Evolutionary conservation across 1,139 yeast species (phyloP), one percentile per base, ranked within the genome.

Genomic region (Yamadazyma triangularis): DNA sequence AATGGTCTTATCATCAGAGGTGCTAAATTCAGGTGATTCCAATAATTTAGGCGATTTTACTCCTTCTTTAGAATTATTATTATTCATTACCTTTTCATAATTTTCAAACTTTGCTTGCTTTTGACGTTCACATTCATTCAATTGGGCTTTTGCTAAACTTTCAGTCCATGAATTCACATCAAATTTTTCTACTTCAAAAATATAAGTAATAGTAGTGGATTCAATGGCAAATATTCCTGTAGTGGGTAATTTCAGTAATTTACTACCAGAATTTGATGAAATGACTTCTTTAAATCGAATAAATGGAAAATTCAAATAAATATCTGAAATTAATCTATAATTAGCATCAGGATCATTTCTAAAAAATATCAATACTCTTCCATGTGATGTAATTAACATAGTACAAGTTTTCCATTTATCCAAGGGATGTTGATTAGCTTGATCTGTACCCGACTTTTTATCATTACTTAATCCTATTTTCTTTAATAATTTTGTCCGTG

Each of bases 161-260:
- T 68, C 73, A 0, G 84, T 77, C 85, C 85, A 79, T 12, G 58
- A 51, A 20, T 63, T 56, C 0, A 77, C 63, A 25, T 75, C 81
- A 27, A 49, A 56, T 38, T 68, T 73, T 28, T 74, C 78, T n/a
- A 70, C 79, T 45, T 78, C 83, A 53, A 75, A 73, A 3, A 69
- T 63, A 39, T 73, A 65, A 0, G 81, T 64, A 3, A 71, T 58
- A 5, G 51, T 54, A 23, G 51, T 50, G 0, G 81, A 73, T 35
- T 65, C 64, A 22, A 79, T 66, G 0, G 78, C 80, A 60, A 78
- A 78, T 6, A 70, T 44, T 0, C 77, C 78, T 0, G 69, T 56
- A 3, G 63, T 54, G 0, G 71, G 64, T 3, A 63, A 32, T 47
- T 61, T 58, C 10, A 61, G 37, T 27, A 57, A 40, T 45, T 60